A percentile compares a stretch with the other conserved stretches of the same genome.
phyloP scores from a whole-genome alignment of 495 filamentous ascomycete genomes.

The Penicillium malachiteum region DNA sequence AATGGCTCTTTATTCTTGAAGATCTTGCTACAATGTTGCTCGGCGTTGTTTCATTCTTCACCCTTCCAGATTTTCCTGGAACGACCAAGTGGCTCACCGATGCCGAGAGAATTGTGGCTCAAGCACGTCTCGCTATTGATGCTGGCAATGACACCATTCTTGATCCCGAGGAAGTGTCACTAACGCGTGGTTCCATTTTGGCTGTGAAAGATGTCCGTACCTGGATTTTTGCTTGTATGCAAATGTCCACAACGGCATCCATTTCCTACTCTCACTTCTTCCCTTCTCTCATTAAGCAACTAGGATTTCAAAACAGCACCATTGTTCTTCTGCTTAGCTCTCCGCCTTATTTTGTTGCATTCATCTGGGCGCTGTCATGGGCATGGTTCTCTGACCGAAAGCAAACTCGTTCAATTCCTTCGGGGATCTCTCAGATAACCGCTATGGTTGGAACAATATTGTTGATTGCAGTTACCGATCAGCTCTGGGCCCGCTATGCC shows the following conservation, averaged over 20 bases:
- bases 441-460: conserved; percentile 73
- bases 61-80: conserved; percentile 75
- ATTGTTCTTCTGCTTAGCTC: conserved; percentile 71
- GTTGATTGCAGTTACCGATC: conserved; percentile 66
- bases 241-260: conserved; percentile 69
- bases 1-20: conserved; percentile 64
- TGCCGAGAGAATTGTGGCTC: conserved; percentile 64
- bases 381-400: conserved; percentile 77
- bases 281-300: conserved; percentile 75
- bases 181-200: conserved; percentile 64
- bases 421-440: conserved; percentile 65
- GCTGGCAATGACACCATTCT: conserved; percentile 75
- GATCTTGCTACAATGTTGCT: conserved; percentile 59
- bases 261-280: conserved; percentile 85
- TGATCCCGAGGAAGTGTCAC: conserved; percentile 59
- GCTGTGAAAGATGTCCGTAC: conserved; percentile 71
- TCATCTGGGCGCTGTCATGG: conserved; percentile 69
- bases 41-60: conserved; percentile 52
- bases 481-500: conserved; percentile 66
- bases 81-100: conserved; percentile 72
- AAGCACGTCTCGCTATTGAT: conserved; percentile 72
- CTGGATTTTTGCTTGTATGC: conserved; percentile 55
- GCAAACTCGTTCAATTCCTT: conserved; percentile 54
- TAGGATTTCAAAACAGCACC: conserved; percentile 62
- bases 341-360: conserved; percentile 70